Base-by-base conservation (phyloP, 2,329 filamentous ascomycete species). In the Xylariaceae sp. region DNA sequence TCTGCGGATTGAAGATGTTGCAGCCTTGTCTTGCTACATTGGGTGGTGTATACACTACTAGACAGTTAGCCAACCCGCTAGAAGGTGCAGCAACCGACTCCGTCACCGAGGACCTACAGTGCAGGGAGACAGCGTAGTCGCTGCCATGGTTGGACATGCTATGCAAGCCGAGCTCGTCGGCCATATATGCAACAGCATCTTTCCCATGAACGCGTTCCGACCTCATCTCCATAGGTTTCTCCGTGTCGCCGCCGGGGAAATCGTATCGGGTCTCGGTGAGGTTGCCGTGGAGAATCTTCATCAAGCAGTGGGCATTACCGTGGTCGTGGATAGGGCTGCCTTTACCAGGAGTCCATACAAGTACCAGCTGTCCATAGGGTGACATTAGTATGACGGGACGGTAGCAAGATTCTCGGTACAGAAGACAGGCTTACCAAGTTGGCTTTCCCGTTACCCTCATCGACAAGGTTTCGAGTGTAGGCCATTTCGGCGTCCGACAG, bases 401-500 rank as follows among this genome's bases (percentile, higher is more conserved):
- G 17, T 4, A 28, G 9, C 24, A 12, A 43, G 9, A 29, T 14
- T 17, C 19, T 12, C 14, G 9, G n/a, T 43, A 28, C 23, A 14
- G 9, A n/a, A 17, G 49, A 46, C 52, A 50, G 23, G 65, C 77
- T 63, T 72, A 82, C 80, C 64, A 82, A 65, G 65, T 82, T 83
- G 68, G 78, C 79, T 62, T 82, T 81, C 11, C 87, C 92, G 66
- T 96, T 96, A 2, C 92, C 91, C 71, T 92, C 89, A 69, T 96
- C 91, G 40, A 97, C 92, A 3, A 96, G 82, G 71, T 96, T 96
- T 53, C 93, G 80, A 11, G 93, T 96, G 73, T 96, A 97, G 1
- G 84, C 83, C 67, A 87, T 81, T 62, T 80, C 86, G 16, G 76
- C 66, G 68, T 96, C 89, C n/a, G 82, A 82, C 66, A 94, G 83